phyloP scores from a whole-genome alignment of 2,329 filamentous ascomycete genomes.

The Aphanocladium album region DNA sequence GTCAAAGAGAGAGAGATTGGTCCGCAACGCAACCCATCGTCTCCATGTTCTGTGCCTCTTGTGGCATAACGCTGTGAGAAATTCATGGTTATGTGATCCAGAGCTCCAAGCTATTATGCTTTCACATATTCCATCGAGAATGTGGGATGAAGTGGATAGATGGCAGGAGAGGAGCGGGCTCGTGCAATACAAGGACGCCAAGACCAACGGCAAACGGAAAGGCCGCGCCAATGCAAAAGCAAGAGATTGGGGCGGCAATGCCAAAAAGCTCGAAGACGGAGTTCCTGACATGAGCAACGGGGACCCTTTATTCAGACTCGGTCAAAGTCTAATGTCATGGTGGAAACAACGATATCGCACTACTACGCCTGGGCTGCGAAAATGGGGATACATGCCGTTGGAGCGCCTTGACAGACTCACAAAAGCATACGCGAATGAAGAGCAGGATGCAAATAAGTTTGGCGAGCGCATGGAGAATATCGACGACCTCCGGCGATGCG shows the following conservation, averaged over 20 bases:
- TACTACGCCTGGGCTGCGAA: conserved; percentile 75
- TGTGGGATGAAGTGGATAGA: conserved; percentile 68
- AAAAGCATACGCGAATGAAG: conserved; percentile 61
- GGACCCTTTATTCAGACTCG: conserved; percentile 71
- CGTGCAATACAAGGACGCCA: conserved; percentile 20
- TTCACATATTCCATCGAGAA: conserved; percentile 61
- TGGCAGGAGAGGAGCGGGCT: conserved; percentile 68
- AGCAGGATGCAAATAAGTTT: conserved; percentile 58
- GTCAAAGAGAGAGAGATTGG: conserved; percentile 75
- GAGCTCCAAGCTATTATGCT: conserved; percentile 72
- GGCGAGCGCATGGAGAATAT: conserved; percentile 70
- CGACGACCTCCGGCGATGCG: conserved; percentile 62
- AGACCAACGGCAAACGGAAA: conserved; percentile 8
- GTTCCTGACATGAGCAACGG: conserved; percentile 73
- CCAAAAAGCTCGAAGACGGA: conserved; percentile 64
- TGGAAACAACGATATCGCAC: conserved; percentile 83
- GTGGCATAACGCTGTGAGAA: conserved; percentile 83
- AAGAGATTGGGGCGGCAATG: conserved; percentile 67
- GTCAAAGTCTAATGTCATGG: conserved; percentile 73
- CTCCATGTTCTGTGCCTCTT: conserved; percentile 84
- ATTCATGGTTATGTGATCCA: conserved; percentile 75
- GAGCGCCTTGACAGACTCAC: conserved; percentile 68
- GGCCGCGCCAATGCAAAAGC: conserved; percentile 30
- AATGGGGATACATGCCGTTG: conserved; percentile 82
- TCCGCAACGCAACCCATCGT: conserved; percentile 75